A percentile compares a stretch with the other conserved stretches of the same genome.
These are phyloP conservation scores for Euclidium syriacum DNA, from an alignment of 345 rosid genomes.

Conservation along the genomic window DNA sequence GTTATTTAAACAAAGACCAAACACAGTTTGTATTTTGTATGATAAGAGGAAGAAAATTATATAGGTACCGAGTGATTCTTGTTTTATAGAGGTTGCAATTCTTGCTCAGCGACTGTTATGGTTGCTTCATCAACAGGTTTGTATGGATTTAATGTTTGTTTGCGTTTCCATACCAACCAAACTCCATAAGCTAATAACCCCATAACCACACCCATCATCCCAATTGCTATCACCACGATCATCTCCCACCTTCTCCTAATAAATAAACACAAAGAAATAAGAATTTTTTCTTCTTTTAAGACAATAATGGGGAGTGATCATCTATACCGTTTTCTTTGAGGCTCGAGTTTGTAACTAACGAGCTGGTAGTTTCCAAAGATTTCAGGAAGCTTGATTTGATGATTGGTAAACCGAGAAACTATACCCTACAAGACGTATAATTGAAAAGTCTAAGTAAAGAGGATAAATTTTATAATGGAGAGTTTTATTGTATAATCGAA, in stretches of 20 bases:
- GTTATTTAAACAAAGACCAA: constrained; percentile 4
- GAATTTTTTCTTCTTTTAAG: background rate
- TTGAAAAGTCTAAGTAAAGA: background rate
- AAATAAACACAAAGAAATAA: background rate
- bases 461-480: background rate
- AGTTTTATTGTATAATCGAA: constrained; percentile 9
- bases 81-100: constrained; percentile 51
- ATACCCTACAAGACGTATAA: constrained; percentile 38
- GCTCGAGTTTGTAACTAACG: constrained; percentile 59
- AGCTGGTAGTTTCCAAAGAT: constrained; percentile 57
- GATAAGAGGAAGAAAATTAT: background rate
- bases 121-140: constrained; percentile 45
- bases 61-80: background rate
- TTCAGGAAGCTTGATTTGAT: constrained; percentile 59
- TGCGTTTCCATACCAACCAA: constrained; percentile 46
- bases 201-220: constrained; percentile 6
- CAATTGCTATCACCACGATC: constrained; percentile 22
- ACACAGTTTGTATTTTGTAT: constrained; percentile 6
- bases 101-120: constrained; percentile 43
- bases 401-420: constrained; percentile 58
- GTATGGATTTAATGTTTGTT: constrained; percentile 38
- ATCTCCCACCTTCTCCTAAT: constrained; percentile 62
- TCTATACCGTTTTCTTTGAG: constrained; percentile 39
- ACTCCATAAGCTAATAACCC: constrained; percentile 39
- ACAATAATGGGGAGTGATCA: background rate